Evolutionary conservation across 1,284 basidiomycete species (phyloP).

Genomic region (Sporisorium sorghi): DNA sequence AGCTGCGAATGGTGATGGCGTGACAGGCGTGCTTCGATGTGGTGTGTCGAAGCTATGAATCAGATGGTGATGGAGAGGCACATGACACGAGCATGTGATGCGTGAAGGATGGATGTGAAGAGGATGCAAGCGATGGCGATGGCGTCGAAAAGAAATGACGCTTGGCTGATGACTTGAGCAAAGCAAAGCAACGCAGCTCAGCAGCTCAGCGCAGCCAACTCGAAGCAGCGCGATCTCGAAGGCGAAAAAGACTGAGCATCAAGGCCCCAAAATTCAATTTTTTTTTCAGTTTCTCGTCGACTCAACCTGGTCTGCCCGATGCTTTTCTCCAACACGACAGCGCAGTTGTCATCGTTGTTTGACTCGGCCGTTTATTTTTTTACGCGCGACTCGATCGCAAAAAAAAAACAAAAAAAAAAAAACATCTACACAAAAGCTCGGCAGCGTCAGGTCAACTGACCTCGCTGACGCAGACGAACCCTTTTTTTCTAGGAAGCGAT

Average conservation of each 20-base stretch:
- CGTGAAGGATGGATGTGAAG: background rate
- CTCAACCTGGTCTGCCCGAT: background rate
- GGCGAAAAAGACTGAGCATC: background rate
- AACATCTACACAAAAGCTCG: constrained; percentile 23
- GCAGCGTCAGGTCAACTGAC: constrained; percentile 15
- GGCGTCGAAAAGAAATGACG: constrained; percentile 1
- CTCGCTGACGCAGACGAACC: background rate
- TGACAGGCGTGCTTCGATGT: background rate
- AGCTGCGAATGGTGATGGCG: background rate
- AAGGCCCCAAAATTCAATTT: background rate
- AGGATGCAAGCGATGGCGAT: background rate
- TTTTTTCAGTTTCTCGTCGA: background rate
- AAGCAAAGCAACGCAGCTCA: background rate
- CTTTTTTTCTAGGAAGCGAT: too few relatives aligned
- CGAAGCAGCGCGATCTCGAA: background rate
- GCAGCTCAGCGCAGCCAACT: too few relatives aligned
- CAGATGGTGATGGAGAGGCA: constrained; percentile 4
- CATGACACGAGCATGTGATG: constrained; percentile 14
- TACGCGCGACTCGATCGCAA: background rate
- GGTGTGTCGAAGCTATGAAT: constrained; percentile 8
- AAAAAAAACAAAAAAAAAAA: too few relatives aligned
- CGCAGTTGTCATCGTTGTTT: background rate
- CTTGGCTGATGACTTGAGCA: constrained; percentile 2
- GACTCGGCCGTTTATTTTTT: constrained; percentile 27
- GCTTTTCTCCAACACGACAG: background rate